A percentile compares a stretch with the other conserved stretches of the same genome.
These are phyloP conservation scores for Trichophyton verrucosum DNA, from an alignment of 2,329 filamentous ascomycete species.

Conservation along the genomic window DNA sequence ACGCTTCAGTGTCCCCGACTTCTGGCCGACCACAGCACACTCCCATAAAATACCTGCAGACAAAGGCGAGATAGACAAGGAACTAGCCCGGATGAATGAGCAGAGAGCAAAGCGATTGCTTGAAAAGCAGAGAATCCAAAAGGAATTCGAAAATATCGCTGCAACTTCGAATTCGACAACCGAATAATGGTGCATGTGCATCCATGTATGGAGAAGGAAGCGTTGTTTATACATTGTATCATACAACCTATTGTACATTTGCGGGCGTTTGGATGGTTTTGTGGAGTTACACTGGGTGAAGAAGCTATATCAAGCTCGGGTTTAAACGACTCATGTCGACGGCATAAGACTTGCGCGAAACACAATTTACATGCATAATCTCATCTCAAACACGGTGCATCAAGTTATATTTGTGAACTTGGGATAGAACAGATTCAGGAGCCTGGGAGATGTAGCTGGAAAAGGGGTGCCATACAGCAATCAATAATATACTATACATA, in stretches of 20 bases:
- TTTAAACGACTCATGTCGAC: neutral
- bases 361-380: neutral
- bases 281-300: neutral
- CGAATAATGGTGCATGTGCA: neutral
- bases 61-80: conserved; percentile 54
- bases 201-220: neutral
- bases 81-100: conserved; percentile 57
- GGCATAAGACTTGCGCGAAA: neutral
- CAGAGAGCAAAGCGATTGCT: conserved; percentile 35
- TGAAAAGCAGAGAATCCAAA: conserved; percentile 16
- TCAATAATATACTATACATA: neutral
- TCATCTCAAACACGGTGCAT: neutral
- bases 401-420: neutral
- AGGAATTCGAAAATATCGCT: conserved; percentile 5
- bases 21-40: conserved; percentile 67
- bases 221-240: neutral
- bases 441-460: neutral
- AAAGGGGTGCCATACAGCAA: neutral
- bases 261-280: neutral
- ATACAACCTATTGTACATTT: neutral
- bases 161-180: neutral
- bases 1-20: conserved; percentile 75
- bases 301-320: neutral
- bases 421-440: neutral
- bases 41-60: conserved; percentile 43